These are phyloP conservation scores for Casuarina equisetifolia DNA, from an alignment of 306 rosid genomes.

Conservation along the genomic window DNA sequence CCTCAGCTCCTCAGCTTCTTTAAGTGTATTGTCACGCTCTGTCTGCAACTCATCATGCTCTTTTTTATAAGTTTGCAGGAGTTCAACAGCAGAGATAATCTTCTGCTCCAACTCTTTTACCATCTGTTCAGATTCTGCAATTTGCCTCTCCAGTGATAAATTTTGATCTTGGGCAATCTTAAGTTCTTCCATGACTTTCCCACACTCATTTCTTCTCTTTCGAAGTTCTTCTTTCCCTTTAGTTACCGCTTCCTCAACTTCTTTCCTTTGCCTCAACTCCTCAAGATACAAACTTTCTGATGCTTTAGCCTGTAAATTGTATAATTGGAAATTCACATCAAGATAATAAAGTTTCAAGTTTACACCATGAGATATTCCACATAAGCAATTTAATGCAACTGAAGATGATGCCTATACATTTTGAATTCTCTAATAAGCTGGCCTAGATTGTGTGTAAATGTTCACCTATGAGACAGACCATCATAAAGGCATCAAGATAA, in stretches of 20 bases:
- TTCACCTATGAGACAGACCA: constrained; percentile 12
- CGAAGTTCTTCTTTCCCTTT: constrained; percentile 36
- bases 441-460: not conserved
- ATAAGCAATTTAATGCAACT: constrained; percentile 16
- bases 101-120: constrained; percentile 42
- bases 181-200: constrained; percentile 42
- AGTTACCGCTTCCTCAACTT: constrained; percentile 39
- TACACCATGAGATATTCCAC: not conserved
- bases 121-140: constrained; percentile 35
- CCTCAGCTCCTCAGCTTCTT: constrained; percentile 58
- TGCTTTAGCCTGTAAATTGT: constrained; percentile 41
- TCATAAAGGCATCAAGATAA: not conserved
- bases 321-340: not conserved
- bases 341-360: constrained; percentile 11
- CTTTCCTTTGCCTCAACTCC: constrained; percentile 50
- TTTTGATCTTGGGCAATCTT: constrained; percentile 32
- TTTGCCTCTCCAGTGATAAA: constrained; percentile 43
- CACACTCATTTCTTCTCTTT: constrained; percentile 27
- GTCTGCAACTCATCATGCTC: constrained; percentile 48
- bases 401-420: not conserved
- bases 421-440: constrained; percentile 8
- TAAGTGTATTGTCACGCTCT: constrained; percentile 45
- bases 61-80: constrained; percentile 43
- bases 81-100: constrained; percentile 47
- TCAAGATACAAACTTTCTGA: constrained; percentile 42